Conservation (phyloP, 2,329 filamentous ascomycete genomes). For the Claviceps spartinae region DNA sequence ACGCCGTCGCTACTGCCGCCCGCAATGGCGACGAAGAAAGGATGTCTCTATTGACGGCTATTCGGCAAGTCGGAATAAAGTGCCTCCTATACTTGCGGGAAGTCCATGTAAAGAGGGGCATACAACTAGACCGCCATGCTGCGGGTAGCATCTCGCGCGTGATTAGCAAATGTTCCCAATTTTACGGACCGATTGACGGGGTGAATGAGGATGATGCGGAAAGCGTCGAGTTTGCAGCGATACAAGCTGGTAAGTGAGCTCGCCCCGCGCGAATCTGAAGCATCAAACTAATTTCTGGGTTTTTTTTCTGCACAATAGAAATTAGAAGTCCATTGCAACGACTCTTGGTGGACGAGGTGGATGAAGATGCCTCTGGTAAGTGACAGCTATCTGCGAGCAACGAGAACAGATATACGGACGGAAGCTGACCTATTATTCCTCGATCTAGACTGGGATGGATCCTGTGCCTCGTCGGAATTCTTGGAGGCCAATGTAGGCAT, state of each 20-base stretch:
- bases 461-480: conserved; percentile 39
- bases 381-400: background rate
- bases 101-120: conserved; percentile 27
- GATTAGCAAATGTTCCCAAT: conserved; percentile 27
- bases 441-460: conserved; percentile 39
- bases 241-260: conserved; percentile 15
- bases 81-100: conserved; percentile 35
- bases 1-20: background rate
- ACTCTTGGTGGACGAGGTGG: conserved; percentile 43
- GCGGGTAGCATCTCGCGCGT: conserved; percentile 29
- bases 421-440: conserved; percentile 8
- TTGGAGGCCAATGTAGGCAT: conserved; percentile 36
- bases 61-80: conserved; percentile 27
- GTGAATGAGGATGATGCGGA: conserved; percentile 17
- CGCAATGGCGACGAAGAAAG: background rate
- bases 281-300: background rate
- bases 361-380: conserved; percentile 45
- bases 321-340: conserved; percentile 35
- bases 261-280: background rate
- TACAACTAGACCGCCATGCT: conserved; percentile 28
- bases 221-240: conserved; percentile 13
- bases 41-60: conserved; percentile 12
- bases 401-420: background rate
- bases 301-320: conserved; percentile 11
- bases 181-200: conserved; percentile 23